Base-by-base conservation (phyloP, 1,139 yeast species). In the Taphrina wiesneri region DNA sequence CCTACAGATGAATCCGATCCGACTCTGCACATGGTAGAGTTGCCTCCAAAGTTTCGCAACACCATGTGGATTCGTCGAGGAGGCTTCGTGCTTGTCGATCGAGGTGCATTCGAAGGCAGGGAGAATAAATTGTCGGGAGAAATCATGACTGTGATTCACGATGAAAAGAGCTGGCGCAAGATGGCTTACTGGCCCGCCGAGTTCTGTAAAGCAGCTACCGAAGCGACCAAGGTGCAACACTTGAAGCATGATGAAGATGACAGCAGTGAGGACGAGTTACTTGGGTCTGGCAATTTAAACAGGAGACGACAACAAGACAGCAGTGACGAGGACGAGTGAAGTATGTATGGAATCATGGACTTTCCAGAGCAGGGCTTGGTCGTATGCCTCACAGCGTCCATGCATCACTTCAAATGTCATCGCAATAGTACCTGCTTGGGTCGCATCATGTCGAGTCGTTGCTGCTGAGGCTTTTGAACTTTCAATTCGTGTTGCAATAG, bases 21-120 rank as follows among this genome's bases (percentile, higher is more conserved):
- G 17, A 30, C 36, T 7, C 54, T 26, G 19, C 45, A 52, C n/a
- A 52, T 67, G 47, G 79, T 76, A 1, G 72, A 73, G 34, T 72
- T 78, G 74, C 78, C 78, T 13, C 76, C 78, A 26, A 73, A 73
- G 68, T 75, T 78, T 66, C 71, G 79, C 26, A 77, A 76, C 69
- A 75, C 77, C 43, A 71, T 75, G 56, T 77, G 77, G 69, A 75
- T 78, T 32, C 74, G 74, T 56, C 73, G 80, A 2, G 79, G 79
- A 15, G 80, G 80, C 13, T 71, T 70, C 51, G 78, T 75, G 1
- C 72, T 78, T 6, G 72, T 76, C 3, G 73, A 73, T 46, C 57
- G 74, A 53, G 73, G 70, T 53, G 71, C 72, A 19, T 59, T 53
- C 53, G 61, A 49, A 66, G 67, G 59, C 11, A 25, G 67, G 46